Evolutionary conservation across 306 rosid species (phyloP).

Genomic region (Rubus parviflorus): DNA sequence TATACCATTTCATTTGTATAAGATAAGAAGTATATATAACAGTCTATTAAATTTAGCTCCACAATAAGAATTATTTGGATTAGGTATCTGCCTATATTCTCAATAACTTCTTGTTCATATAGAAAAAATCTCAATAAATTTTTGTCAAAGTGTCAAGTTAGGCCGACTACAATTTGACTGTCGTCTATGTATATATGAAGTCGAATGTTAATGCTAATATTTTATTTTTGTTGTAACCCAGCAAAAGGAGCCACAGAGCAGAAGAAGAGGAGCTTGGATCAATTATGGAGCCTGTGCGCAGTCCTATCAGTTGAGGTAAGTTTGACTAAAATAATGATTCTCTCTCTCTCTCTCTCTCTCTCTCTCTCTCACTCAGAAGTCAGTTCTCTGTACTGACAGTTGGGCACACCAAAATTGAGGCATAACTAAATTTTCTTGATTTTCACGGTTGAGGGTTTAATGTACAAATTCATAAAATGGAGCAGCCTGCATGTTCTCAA

Average conservation of each 20-base stretch:
- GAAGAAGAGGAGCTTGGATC: slow-evolving; percentile 49
- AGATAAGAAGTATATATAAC: no score
- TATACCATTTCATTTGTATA: no score
- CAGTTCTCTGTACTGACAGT: no score
- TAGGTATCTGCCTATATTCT: background rate
- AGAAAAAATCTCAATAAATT: background rate
- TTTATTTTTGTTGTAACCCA: slow-evolving; percentile 28
- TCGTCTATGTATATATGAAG: background rate
- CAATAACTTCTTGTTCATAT: background rate
- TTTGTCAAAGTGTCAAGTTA: background rate
- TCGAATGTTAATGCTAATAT: slow-evolving; percentile 19
- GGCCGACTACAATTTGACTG: background rate
- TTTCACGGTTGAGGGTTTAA: slow-evolving; percentile 89
- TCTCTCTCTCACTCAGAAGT: background rate
- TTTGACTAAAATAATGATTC: slow-evolving; percentile 13
- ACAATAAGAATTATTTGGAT: no score
- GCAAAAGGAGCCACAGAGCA: slow-evolving; percentile 59
- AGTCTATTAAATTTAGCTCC: no score
- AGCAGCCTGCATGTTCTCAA: slow-evolving; percentile 84
- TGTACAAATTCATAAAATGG: slow-evolving; percentile 73
- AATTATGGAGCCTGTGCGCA: slow-evolving; percentile 57
- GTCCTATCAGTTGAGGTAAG: slow-evolving; percentile 88
- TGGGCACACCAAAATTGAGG: no score
- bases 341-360: background rate
- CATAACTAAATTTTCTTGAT: slow-evolving; percentile 13